Percentiles rank a stretch among this genome's conserved stretches.
Conservation (phyloP, 2,329 filamentous ascomycete genomes). For the Diaporthe caulivora region DNA sequence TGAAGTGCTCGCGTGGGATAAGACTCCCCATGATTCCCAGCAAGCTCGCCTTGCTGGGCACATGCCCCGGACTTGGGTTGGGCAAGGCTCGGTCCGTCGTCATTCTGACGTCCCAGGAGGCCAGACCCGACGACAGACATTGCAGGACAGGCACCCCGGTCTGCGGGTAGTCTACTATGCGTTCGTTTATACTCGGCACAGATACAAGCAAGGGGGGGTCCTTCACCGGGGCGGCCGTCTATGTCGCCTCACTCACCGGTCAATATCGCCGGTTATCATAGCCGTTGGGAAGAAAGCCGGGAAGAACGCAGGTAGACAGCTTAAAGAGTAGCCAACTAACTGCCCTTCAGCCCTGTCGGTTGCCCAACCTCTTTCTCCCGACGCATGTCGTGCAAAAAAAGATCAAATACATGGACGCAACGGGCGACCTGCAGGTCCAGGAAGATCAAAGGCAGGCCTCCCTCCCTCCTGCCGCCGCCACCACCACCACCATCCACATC, state of each 20-base stretch:
- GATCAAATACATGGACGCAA: not conserved
- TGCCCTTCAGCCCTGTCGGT: not conserved
- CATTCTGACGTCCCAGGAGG: not conserved
- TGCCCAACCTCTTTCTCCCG: not conserved
- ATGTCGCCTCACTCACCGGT: constrained; percentile 2
- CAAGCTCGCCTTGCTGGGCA: not conserved
- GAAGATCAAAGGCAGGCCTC: not conserved
- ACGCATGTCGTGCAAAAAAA: not conserved
- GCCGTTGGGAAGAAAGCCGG: not conserved
- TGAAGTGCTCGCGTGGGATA: too few species aligned
- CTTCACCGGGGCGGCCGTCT: not conserved
- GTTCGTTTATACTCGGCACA: not conserved
- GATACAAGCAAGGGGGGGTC: not conserved
- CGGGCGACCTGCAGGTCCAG: constrained; percentile 11
- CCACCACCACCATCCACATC: too few species aligned
- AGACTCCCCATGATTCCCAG: not conserved
- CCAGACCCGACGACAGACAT: not conserved
- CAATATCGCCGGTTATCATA: constrained; percentile 7
- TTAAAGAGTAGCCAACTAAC: too few species aligned
- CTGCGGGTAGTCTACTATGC: not conserved
- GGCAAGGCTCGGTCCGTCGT: not conserved
- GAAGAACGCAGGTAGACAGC: not conserved
- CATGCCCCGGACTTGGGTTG: not conserved
- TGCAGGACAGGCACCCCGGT: not conserved
- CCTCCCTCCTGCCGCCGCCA: not conserved